Base-by-base conservation (phyloP, 805 yeast species). In the Hermanozyma aechmeae region DNA sequence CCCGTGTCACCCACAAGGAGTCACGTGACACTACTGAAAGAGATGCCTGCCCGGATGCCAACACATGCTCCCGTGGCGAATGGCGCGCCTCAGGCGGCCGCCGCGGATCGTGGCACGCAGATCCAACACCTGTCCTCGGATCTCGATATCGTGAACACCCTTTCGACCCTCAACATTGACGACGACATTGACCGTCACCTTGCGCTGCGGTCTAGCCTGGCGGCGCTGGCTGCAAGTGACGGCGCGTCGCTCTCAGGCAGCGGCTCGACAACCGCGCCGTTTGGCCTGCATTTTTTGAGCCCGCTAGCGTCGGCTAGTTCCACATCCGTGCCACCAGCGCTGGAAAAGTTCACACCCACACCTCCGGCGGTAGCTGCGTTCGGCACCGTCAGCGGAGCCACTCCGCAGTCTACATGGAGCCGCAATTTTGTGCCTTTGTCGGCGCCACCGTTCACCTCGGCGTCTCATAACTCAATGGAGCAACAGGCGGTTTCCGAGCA, bases 111-210 rank as follows among this genome's bases (percentile, higher is more conserved):
- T n/a, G n/a, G n/a, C n/a, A n/a, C n/a, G n/a, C n/a, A n/a, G n/a
- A n/a, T n/a, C n/a, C n/a, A n/a, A n/a, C n/a, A n/a, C n/a, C n/a
- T n/a, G n/a, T n/a, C 37, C 15, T 26, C 32, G 12, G 56, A 51
- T 16, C 50, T 61, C 43, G 73, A 68, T 35, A 58, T 69, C 25
- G 69, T 63, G 16, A 68, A 69, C 11, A 73, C 73, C 13, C 47
- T 69, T 24, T 63, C 61, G 26, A 61, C 62, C 23, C 51, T 70
- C 26, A 60, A 66, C 43, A 51, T 70, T 31, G 71, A 58, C 29
- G 65, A 53, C n/a, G 62, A 65, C 19, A 40, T 52, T 33, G 35
- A 24, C 9, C 26, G 7, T 17, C 9, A 10, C 20, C 7, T 17
- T 7, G 20, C 7, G 9, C 10, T 7, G 9, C 20, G 9, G 20